A percentile compares a stretch with the other conserved stretches of the same genome.
Conservation (phyloP, 2,329 filamentous ascomycete species). For the Amesomyces nigricolor region DNA sequence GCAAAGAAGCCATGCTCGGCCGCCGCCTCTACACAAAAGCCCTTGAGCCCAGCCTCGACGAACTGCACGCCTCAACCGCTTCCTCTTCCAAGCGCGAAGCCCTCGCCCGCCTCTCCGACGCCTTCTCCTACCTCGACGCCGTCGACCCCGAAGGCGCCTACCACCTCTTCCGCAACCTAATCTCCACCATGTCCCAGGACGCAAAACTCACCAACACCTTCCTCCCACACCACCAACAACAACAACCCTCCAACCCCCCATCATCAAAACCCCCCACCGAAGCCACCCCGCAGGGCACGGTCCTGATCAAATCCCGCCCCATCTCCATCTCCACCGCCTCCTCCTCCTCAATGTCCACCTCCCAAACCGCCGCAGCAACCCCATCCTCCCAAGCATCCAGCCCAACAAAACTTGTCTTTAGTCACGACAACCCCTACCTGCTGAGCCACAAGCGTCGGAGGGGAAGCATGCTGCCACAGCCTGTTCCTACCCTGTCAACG, state of each 20-base stretch:
- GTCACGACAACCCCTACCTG: conserved; percentile 78
- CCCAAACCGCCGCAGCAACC: conserved; percentile 31
- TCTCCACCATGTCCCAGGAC: conserved; percentile 67
- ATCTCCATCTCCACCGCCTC: background rate
- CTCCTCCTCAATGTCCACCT: conserved; percentile 17
- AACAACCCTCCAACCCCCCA: conserved; percentile 16
- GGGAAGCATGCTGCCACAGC: conserved; percentile 31
- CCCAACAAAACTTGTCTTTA: conserved; percentile 65
- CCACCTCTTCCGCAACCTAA: conserved; percentile 71
- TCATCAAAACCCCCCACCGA: conserved; percentile 37
- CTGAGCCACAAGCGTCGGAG: conserved; percentile 70
- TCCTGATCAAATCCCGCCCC: conserved; percentile 47
- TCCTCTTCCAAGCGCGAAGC: conserved; percentile 68
- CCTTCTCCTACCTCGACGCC: conserved; percentile 77
- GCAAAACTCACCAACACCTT: conserved; percentile 54
- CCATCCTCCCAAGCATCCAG: conserved; percentile 27
- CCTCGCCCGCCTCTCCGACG: conserved; percentile 74
- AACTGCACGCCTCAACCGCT: conserved; percentile 76
- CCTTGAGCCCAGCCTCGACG: conserved; percentile 75
- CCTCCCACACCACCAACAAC: conserved; percentile 30
- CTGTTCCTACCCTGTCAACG: conserved; percentile 18
- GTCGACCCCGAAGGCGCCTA: conserved; percentile 88
- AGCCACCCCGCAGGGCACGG: conserved; percentile 45
- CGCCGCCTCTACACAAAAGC: conserved; percentile 75
- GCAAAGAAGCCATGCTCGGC: conserved; percentile 79